Evolutionary conservation across 208 protist genomes (phyloP).

Genomic region (Leishmania guyanensis): DNA sequence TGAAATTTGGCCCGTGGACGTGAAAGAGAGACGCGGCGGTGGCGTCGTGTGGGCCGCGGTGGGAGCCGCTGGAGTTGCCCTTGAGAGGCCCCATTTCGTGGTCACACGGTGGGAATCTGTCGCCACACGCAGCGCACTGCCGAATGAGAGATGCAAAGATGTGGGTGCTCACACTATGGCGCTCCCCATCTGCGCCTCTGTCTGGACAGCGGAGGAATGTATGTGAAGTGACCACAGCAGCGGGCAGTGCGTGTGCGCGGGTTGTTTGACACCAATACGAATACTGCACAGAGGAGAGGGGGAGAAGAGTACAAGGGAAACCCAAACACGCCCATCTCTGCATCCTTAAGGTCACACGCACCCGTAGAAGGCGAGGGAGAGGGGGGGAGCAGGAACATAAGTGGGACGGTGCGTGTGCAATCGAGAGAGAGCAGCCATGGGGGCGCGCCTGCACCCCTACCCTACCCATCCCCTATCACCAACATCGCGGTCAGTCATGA

Average conservation of each 20-base stretch:
- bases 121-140: not conserved
- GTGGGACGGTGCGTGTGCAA: too few relatives aligned
- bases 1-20: not conserved
- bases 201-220: not conserved
- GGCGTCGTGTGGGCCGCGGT: constrained; percentile 14
- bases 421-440: not conserved
- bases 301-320: not conserved
- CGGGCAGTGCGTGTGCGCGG: not conserved
- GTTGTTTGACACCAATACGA: not conserved
- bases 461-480: not conserved
- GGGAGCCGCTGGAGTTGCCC: not conserved
- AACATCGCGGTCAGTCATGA: not conserved
- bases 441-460: not conserved
- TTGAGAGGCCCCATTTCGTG: constrained; percentile 1
- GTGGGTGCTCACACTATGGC: not conserved
- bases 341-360: not conserved
- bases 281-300: not conserved
- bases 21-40: not conserved
- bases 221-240: not conserved
- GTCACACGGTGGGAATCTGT: not conserved
- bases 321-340: not conserved
- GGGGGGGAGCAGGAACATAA: not conserved
- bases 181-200: not conserved
- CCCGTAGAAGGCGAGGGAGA: not conserved
- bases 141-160: not conserved